A percentile compares a stretch with the other conserved stretches of the same genome.
Evolutionary conservation across 108 stramenopile genomes (phyloP).

Genomic region (Nitzschia palea): DNA sequence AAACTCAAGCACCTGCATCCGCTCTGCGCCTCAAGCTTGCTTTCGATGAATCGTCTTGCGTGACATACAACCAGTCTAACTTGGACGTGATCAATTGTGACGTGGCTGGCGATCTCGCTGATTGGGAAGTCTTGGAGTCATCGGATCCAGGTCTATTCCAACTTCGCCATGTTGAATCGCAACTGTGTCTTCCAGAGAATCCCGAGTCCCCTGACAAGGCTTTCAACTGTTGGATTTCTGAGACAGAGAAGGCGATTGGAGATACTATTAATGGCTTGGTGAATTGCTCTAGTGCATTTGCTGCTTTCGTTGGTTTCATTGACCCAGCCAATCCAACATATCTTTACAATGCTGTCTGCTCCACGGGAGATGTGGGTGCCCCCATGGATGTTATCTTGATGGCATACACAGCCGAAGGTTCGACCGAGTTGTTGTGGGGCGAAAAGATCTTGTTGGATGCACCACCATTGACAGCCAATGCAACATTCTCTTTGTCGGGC

Average conservation of each 20-base stretch:
- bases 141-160: background rate
- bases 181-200: slow-evolving; percentile 26
- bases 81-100: slow-evolving; percentile 17
- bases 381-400: slow-evolving; percentile 11
- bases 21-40: no score
- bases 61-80: no score
- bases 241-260: slow-evolving; percentile 16
- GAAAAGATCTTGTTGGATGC: slow-evolving; percentile 1
- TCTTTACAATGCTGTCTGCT: slow-evolving; percentile 11
- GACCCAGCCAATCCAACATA: background rate
- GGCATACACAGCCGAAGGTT: slow-evolving; percentile 1
- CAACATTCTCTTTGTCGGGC: background rate
- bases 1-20: no score
- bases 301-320: slow-evolving; percentile 12
- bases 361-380: background rate
- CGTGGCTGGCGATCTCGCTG: background rate
- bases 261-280: slow-evolving; percentile 28
- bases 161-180: slow-evolving; percentile 16
- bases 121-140: slow-evolving; percentile 17
- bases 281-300: slow-evolving; percentile 3
- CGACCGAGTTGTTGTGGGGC: slow-evolving; percentile 4
- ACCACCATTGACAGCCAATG: background rate
- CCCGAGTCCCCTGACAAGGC: slow-evolving; percentile 10
- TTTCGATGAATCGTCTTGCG: no score
- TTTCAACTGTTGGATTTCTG: slow-evolving; percentile 13